Evolutionary conservation across 352 stramenopile genomes (phyloP).

Genomic region (Pythium graminicola): DNA sequence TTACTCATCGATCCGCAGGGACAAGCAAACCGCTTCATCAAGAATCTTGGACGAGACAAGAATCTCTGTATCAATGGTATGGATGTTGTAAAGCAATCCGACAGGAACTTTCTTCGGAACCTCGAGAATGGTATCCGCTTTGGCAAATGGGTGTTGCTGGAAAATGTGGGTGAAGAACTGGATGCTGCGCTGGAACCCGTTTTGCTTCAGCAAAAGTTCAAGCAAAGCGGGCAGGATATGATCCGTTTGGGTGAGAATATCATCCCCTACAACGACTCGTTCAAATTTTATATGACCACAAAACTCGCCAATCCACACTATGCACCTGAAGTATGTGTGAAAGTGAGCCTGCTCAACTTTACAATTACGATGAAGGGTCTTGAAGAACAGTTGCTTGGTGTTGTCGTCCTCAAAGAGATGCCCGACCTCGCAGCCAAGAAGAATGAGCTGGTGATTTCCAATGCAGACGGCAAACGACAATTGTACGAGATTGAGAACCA

Average conservation of each 20-base stretch:
- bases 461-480: conserved; percentile 83
- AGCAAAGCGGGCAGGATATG: conserved; percentile 89
- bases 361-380: conserved; percentile 90
- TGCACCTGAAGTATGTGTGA: conserved; percentile 86
- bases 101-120: conserved; percentile 82
- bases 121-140: conserved; percentile 89
- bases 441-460: conserved; percentile 85
- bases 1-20: conserved; percentile 90
- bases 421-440: conserved; percentile 89
- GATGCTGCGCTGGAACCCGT: conserved; percentile 89
- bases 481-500: conserved; percentile 91
- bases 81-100: conserved; percentile 88
- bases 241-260: conserved; percentile 89
- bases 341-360: conserved; percentile 91
- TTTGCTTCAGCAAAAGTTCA: conserved; percentile 89
- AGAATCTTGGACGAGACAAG: conserved; percentile 84
- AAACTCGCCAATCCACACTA: conserved; percentile 93
- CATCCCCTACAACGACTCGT: conserved; percentile 88
- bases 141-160: conserved; percentile 87
- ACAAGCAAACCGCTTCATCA: conserved; percentile 90
- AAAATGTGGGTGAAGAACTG: conserved; percentile 87
- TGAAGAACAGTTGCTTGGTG: conserved; percentile 86
- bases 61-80: conserved; percentile 84
- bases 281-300: conserved; percentile 90
- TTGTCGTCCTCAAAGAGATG: conserved; percentile 86